Percentiles rank a stretch among this genome's conserved stretches.
These are phyloP conservation scores for Hanseniaspora mollemarum DNA, from an alignment of 805 yeast genomes.

Conservation along the genomic window DNA sequence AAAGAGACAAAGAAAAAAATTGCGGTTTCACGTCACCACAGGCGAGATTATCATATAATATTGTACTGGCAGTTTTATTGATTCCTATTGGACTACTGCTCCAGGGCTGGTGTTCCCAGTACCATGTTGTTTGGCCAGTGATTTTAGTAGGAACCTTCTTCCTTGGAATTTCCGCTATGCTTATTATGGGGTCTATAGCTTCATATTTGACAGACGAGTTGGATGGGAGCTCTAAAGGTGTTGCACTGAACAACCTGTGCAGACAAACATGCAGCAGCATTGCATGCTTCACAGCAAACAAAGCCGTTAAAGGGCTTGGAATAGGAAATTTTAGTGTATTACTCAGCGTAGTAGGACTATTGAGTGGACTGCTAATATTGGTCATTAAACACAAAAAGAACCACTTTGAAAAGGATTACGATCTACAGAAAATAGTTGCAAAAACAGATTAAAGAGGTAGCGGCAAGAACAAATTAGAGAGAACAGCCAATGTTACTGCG, in stretches of 20 bases:
- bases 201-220: constrained; percentile 74
- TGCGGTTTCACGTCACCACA: constrained; percentile 59
- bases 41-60: constrained; percentile 64
- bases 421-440: too few relatives aligned
- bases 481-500: too few relatives aligned
- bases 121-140: constrained; percentile 59
- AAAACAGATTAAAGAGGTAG: too few relatives aligned
- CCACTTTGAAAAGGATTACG: not conserved
- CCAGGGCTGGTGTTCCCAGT: constrained; percentile 72
- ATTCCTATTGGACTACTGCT: constrained; percentile 57
- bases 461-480: too few relatives aligned
- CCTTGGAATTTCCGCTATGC: constrained; percentile 75
- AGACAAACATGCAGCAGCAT: constrained; percentile 64
- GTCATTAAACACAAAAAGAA: not conserved
- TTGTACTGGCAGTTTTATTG: constrained; percentile 49
- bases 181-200: constrained; percentile 66
- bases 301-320: not conserved
- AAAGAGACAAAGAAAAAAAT: constrained; percentile 43
- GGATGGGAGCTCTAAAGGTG: constrained; percentile 79
- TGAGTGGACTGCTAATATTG: not conserved
- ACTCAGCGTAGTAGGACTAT: not conserved
- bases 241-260: constrained; percentile 66
- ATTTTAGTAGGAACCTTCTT: constrained; percentile 74
- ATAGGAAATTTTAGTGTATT: not conserved
- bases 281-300: constrained; percentile 56